Percentiles rank a stretch among this genome's conserved stretches.
Conservation (phyloP, 257 asterid genomes). For the Salvia rosmarinus region DNA sequence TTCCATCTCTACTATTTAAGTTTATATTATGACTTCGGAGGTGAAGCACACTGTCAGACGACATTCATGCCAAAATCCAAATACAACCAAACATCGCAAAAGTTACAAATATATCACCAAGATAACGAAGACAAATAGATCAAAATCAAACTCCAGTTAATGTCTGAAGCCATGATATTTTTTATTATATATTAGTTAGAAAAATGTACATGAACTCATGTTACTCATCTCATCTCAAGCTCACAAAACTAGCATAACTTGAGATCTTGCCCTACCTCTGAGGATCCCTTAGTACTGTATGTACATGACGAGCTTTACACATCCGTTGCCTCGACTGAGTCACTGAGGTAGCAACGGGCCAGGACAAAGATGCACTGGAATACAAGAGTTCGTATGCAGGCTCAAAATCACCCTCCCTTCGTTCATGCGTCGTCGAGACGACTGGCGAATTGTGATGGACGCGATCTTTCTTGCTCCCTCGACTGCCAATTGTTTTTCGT, state of each 20-base stretch:
- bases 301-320: constrained; percentile 29
- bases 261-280: constrained; percentile 2
- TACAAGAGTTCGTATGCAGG: no score
- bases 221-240: constrained; percentile 31
- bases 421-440: not conserved
- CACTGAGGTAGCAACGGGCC: constrained; percentile 40
- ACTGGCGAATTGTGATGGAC: not conserved
- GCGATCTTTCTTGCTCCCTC: not conserved
- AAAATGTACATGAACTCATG: constrained; percentile 32
- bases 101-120: no score
- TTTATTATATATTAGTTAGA: constrained; percentile 23
- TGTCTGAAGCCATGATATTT: not conserved
- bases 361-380: not conserved
- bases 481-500: no score
- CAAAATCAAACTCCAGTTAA: not conserved
- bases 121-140: not conserved
- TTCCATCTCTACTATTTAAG: no score
- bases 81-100: no score
- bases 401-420: not conserved
- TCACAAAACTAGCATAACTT: not conserved
- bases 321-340: constrained; percentile 67
- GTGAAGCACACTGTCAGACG: no score
- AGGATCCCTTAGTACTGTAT: not conserved
- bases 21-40: no score
- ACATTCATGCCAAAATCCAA: no score